These are phyloP conservation scores for Zelonia costaricensis DNA, from an alignment of 208 protist species.

Conservation along the genomic window DNA sequence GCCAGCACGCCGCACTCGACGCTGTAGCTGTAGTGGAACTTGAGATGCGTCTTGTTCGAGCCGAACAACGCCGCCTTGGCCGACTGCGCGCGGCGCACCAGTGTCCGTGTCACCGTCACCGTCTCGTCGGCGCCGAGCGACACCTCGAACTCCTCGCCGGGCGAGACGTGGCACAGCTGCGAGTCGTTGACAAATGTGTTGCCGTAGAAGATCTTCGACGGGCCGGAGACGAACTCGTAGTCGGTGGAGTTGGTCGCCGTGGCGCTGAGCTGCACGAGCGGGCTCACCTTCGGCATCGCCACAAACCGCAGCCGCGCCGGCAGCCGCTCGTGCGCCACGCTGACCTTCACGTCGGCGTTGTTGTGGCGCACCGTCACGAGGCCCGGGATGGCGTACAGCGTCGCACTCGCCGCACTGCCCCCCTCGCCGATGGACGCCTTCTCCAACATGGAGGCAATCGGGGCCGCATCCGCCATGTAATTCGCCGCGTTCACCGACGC, in stretches of 20 bases:
- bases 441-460: slow-evolving; percentile 19
- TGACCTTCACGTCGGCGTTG: slow-evolving; percentile 46
- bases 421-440: slow-evolving; percentile 15
- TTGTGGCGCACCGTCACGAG: slow-evolving; percentile 44
- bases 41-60: slow-evolving; percentile 20
- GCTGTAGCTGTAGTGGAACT: slow-evolving; percentile 28
- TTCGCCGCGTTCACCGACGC: neutral
- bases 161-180: slow-evolving; percentile 35
- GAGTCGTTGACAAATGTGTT: slow-evolving; percentile 54
- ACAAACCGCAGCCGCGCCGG: slow-evolving; percentile 39
- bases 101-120: slow-evolving; percentile 34
- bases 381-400: slow-evolving; percentile 44
- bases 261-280: slow-evolving; percentile 32
- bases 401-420: slow-evolving; percentile 30
- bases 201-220: slow-evolving; percentile 47
- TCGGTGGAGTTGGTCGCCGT: slow-evolving; percentile 48
- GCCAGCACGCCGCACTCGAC: slow-evolving; percentile 22
- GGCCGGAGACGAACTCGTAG: slow-evolving; percentile 52
- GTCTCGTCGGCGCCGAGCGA: slow-evolving; percentile 51
- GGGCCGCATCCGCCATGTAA: slow-evolving; percentile 1
- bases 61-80: slow-evolving; percentile 21
- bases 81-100: slow-evolving; percentile 26
- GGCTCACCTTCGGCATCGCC: slow-evolving; percentile 36
- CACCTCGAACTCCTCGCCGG: slow-evolving; percentile 46
- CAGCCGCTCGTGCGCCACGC: slow-evolving; percentile 35